Conservation (phyloP, 306 rosid species). For the Trifolium subterraneum region DNA sequence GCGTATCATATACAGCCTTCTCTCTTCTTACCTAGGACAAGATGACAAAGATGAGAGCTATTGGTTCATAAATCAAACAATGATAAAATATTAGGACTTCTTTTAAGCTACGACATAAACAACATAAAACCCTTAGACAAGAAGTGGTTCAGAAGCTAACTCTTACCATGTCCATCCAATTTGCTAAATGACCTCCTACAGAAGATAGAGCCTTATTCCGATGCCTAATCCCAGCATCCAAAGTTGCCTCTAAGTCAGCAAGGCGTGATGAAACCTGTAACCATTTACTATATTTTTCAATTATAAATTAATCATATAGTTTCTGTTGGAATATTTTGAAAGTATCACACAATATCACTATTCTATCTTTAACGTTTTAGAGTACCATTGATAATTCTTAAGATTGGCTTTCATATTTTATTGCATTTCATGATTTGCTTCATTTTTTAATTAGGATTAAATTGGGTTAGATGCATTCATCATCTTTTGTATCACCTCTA, state of each 20-base stretch:
- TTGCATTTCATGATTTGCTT: neutral
- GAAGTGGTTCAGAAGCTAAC: slow-evolving; percentile 32
- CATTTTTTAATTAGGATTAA: neutral
- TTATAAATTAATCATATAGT: slow-evolving; percentile 22
- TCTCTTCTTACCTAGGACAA: slow-evolving; percentile 89
- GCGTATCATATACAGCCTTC: slow-evolving; percentile 94
- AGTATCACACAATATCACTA: neutral
- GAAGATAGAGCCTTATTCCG: slow-evolving; percentile 92
- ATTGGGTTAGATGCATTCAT: neutral
- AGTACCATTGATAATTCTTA: neutral
- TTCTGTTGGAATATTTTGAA: slow-evolving; percentile 8
- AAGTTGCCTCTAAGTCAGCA: slow-evolving; percentile 83
- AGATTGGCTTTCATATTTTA: slow-evolving; percentile 3
- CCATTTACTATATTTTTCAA: slow-evolving; percentile 18
- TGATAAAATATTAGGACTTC: slow-evolving; percentile 26
- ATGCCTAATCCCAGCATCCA: slow-evolving; percentile 92
- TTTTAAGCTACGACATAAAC: slow-evolving; percentile 27
- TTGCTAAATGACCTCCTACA: slow-evolving; percentile 65
- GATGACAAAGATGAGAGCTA: slow-evolving; percentile 49
- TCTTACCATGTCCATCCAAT: slow-evolving; percentile 93
- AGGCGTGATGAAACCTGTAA: slow-evolving; percentile 90
- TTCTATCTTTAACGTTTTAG: neutral
- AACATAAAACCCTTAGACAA: slow-evolving; percentile 33
- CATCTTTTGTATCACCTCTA: neutral
- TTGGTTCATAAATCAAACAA: slow-evolving; percentile 37